These are phyloP conservation scores for Stagonosporopsis vannaccii DNA, from an alignment of 2,329 filamentous ascomycete genomes.

Conservation along the genomic window DNA sequence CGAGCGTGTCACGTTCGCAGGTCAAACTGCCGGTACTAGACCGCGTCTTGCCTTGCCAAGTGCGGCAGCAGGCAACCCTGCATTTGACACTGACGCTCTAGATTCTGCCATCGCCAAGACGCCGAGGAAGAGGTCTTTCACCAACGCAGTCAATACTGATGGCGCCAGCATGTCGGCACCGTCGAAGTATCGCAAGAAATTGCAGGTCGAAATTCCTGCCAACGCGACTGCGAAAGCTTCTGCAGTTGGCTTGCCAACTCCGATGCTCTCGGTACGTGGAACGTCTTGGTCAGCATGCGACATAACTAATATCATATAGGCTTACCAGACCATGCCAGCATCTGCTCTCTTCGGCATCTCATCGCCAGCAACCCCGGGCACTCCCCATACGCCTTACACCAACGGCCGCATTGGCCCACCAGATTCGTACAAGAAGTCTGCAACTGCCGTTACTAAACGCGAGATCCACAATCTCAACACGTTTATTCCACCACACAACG, in stretches of 20 bases:
- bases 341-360: not conserved
- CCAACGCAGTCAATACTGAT: not conserved
- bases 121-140: not conserved
- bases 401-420: slow-evolving; percentile 23
- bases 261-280: slow-evolving; percentile 16
- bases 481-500: slow-evolving; percentile 21
- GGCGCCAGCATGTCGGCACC: not conserved
- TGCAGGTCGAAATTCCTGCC: slow-evolving; percentile 22
- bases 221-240: not conserved
- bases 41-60: not conserved
- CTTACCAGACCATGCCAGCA: not conserved
- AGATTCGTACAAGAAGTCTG: slow-evolving; percentile 9
- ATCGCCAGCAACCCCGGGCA: not conserved
- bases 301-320: not conserved
- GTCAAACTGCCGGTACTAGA: not conserved
- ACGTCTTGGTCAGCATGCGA: no score
- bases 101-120: not conserved
- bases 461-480: slow-evolving; percentile 29
- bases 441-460: slow-evolving; percentile 25
- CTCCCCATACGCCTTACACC: slow-evolving; percentile 15
- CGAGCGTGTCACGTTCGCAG: not conserved
- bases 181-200: slow-evolving; percentile 16
- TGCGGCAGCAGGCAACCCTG: not conserved
- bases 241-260: slow-evolving; percentile 17
- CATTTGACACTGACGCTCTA: not conserved